Evolutionary conservation across 495 filamentous ascomycete genomes (phyloP).

Genomic region (Hypoxylon perforatum): DNA sequence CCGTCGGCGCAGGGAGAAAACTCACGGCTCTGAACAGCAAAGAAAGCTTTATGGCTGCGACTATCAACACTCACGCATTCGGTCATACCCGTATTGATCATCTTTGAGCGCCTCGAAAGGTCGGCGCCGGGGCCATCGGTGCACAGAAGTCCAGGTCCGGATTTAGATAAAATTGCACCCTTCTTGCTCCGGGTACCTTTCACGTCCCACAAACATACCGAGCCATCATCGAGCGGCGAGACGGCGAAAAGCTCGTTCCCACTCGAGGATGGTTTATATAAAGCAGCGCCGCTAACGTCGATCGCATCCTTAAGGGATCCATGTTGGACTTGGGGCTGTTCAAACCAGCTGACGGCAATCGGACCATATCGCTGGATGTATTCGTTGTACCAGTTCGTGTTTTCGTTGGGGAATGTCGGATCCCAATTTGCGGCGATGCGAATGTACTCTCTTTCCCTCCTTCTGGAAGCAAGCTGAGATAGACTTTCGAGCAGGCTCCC

Average conservation of each 20-base stretch:
- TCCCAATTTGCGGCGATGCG: slow-evolving; percentile 82
- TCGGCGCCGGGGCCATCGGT: slow-evolving; percentile 58
- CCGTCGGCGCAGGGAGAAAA: slow-evolving; percentile 19
- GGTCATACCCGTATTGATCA: slow-evolving; percentile 74
- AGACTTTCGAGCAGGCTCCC: slow-evolving; percentile 30
- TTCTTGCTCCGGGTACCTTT: slow-evolving; percentile 66
- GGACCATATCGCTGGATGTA: slow-evolving; percentile 86
- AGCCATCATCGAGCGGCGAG: slow-evolving; percentile 85
- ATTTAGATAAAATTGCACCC: slow-evolving; percentile 73
- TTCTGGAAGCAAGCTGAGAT: slow-evolving; percentile 39
- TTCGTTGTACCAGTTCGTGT: slow-evolving; percentile 85
- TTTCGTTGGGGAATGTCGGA: slow-evolving; percentile 74
- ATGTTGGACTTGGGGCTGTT: slow-evolving; percentile 61
- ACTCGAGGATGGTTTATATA: slow-evolving; percentile 62
- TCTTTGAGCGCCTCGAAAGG: slow-evolving; percentile 53
- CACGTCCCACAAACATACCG: slow-evolving; percentile 88
- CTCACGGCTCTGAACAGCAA: slow-evolving; percentile 77
- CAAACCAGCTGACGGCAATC: slow-evolving; percentile 78
- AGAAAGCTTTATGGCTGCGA: slow-evolving; percentile 73
- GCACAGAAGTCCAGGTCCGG: slow-evolving; percentile 71
- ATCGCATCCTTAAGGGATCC: slow-evolving; percentile 48
- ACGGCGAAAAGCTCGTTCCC: slow-evolving; percentile 69
- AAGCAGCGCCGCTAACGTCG: slow-evolving; percentile 73
- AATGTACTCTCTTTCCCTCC: slow-evolving; percentile 58
- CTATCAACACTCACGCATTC: slow-evolving; percentile 88